phyloP scores from a whole-genome alignment of 75 land plant genomes.

The Picea glauca region DNA sequence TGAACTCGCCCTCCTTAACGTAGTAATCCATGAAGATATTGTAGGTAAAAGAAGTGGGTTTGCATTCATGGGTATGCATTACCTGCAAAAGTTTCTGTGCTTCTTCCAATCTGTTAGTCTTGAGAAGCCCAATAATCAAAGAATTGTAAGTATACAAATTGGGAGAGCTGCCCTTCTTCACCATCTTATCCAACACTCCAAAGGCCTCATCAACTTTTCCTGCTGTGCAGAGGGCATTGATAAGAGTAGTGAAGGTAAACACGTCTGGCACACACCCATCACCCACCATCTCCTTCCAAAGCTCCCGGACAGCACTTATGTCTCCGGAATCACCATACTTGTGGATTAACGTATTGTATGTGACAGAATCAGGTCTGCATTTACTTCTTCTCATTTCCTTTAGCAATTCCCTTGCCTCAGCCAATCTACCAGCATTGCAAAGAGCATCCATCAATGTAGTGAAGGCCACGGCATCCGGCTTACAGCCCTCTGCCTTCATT shows the following conservation, averaged over 20 bases:
- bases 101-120: slow-evolving; percentile 32
- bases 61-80: slow-evolving; percentile 35
- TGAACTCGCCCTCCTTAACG: slow-evolving; percentile 51
- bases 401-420: slow-evolving; percentile 48
- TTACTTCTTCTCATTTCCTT: slow-evolving; percentile 38
- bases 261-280: slow-evolving; percentile 68
- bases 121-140: slow-evolving; percentile 61
- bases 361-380: slow-evolving; percentile 57
- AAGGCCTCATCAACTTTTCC: slow-evolving; percentile 57
- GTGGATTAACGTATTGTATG: slow-evolving; percentile 71
- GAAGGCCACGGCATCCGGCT: slow-evolving; percentile 77
- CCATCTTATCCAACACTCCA: slow-evolving; percentile 37
- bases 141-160: slow-evolving; percentile 68
- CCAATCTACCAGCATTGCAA: slow-evolving; percentile 50
- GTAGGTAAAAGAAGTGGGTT: slow-evolving; percentile 42
- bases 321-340: slow-evolving; percentile 53
- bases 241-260: slow-evolving; percentile 57
- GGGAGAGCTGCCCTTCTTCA: slow-evolving; percentile 35
- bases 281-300: slow-evolving; percentile 60
- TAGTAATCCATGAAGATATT: slow-evolving; percentile 64
- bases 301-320: slow-evolving; percentile 26
- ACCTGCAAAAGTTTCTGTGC: slow-evolving; percentile 41
- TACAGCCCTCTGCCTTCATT: slow-evolving; percentile 66
- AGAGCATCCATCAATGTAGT: slow-evolving; percentile 75
- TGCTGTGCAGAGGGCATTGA: slow-evolving; percentile 61